phyloP scores from a whole-genome alignment of 2,329 filamentous ascomycete genomes.

The Whalleya microplaca region DNA sequence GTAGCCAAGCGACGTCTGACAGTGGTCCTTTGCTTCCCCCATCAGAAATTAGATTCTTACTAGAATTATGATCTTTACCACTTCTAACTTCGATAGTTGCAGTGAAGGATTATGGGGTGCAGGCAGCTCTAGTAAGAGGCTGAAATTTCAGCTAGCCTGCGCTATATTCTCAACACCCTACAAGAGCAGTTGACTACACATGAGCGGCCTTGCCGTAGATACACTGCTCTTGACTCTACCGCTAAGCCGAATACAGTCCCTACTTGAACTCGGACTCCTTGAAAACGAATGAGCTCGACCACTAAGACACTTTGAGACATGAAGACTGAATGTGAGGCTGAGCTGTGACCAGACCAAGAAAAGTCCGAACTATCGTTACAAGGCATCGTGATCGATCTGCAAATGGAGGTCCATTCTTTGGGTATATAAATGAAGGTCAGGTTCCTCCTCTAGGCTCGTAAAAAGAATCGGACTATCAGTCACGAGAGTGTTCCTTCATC shows the following conservation, averaged over 20 bases:
- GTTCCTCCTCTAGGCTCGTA: not conserved
- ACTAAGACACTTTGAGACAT: not conserved
- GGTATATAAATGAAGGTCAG: not conserved
- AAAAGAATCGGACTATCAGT: too few species aligned
- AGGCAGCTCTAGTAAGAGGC: too few species aligned
- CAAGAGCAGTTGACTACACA: too few species aligned
- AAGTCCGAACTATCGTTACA: not conserved
- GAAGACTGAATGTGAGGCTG: not conserved
- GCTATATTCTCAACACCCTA: too few species aligned
- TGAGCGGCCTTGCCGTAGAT: too few species aligned
- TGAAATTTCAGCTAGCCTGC: too few species aligned
- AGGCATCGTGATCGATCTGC: not conserved
- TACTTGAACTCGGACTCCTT: not conserved
- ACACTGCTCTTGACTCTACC: too few species aligned
- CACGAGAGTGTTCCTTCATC: too few species aligned
- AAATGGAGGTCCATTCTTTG: not conserved
- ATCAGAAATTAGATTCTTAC: not conserved
- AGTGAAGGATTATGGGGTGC: not conserved
- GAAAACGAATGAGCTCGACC: not conserved
- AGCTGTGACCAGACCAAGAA: not conserved
- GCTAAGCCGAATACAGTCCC: too few species aligned
- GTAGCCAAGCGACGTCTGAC: not conserved
- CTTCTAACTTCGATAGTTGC: not conserved
- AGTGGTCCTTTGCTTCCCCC: not conserved
- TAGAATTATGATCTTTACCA: not conserved